These are phyloP conservation scores for Botryosphaeria agaves DNA, from an alignment of 2,329 filamentous ascomycete genomes.

Conservation along the genomic window DNA sequence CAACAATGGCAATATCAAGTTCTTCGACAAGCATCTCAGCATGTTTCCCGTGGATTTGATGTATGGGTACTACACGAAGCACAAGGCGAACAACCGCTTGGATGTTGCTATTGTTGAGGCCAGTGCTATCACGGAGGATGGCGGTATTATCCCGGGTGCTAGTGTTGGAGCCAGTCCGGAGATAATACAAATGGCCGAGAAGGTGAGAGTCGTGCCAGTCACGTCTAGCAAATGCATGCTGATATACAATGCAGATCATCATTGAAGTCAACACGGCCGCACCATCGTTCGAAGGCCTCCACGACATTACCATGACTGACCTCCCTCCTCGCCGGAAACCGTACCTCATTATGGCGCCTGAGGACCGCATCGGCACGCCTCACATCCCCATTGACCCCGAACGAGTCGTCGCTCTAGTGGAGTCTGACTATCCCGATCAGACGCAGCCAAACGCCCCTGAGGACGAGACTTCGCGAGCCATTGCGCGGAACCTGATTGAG, in stretches of 20 bases:
- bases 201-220: conserved; percentile 28
- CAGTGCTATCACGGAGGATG: conserved; percentile 72
- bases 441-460: conserved; percentile 60
- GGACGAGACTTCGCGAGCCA: conserved; percentile 54
- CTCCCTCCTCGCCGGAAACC: conserved; percentile 67
- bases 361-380: conserved; percentile 70
- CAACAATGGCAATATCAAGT: conserved; percentile 74
- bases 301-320: conserved; percentile 84
- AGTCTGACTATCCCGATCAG: conserved; percentile 68
- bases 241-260: conserved; percentile 38
- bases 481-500: conserved; percentile 67
- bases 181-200: conserved; percentile 78
- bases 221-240: not conserved
- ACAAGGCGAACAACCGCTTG: conserved; percentile 54
- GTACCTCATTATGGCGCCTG: conserved; percentile 68
- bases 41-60: conserved; percentile 84
- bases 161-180: conserved; percentile 75
- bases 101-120: conserved; percentile 79
- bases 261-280: conserved; percentile 82
- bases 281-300: conserved; percentile 71
- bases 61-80: conserved; percentile 60
- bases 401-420: conserved; percentile 68
- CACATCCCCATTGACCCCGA: conserved; percentile 74
- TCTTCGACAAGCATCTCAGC: conserved; percentile 85
- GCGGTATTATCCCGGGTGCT: conserved; percentile 74